Evolutionary conservation across 495 filamentous ascomycete genomes (phyloP), one percentile per base, ranked within the genome.

Genomic region (Trichoderma gamsii): DNA sequence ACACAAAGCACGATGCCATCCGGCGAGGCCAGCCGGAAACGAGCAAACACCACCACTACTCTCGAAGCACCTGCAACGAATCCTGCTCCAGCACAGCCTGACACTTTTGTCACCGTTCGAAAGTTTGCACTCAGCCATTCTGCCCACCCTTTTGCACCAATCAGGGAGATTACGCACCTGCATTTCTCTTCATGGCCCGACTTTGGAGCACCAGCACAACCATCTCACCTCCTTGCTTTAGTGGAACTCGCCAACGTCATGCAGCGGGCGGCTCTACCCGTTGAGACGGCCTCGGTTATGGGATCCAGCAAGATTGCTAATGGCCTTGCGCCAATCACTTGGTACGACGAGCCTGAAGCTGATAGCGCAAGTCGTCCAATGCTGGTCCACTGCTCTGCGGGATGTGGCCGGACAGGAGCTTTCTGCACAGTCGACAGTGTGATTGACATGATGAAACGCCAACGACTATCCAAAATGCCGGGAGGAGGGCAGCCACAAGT

Each of bases 351-450:
- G 16, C 85, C 88, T 0, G 87, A 90, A 64, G 69, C 77, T 0
- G 73, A 76, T 25, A 81, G 83, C 0, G 73, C 77, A 0, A 78
- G 79, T 11, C 80, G 92, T 49, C 93, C 95, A 18, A 84, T 97
- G 64, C 78, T 99, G 23, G 96, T 99, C 4, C 95, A 99, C 76
- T 99, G 95, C 79, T 93, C 90, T 67, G 95, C 95, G 2, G 95
- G 95, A 0, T 99, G 95, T 78, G 95, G 95, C 4, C 88, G 95
- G 6, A 99, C 95, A 0, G 95, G 95, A 4, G 92, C 96, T 0
- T 99, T 99, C 70, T 99, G 95, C 76, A 96, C 95, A 0, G 92
- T 98, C 35, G 95, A 98, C 74, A 93, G 88, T 65, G 96, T 97
- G 15, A 85, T 98, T 64, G 92, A 94, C 75, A 95, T 96, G 87